phyloP scores from a whole-genome alignment of 2,329 filamentous ascomycete species.

The Fusarium bactridioides region DNA sequence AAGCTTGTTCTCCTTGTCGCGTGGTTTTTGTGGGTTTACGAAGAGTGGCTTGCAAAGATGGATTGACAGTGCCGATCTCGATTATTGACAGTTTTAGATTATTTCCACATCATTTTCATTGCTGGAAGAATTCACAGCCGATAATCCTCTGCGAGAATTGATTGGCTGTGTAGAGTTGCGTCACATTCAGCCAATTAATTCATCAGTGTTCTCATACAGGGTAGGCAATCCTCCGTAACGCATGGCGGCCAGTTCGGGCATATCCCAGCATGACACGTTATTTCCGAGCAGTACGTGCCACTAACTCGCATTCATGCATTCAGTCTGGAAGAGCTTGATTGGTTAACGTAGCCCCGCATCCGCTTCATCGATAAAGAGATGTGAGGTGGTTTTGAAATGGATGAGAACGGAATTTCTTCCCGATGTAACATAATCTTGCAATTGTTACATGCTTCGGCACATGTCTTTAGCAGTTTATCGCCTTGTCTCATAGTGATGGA shows the following conservation, averaged over 20 bases:
- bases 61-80: neutral
- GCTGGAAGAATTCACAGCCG: fast-evolving
- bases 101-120: fast-evolving
- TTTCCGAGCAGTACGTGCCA: neutral
- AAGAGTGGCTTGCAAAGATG: neutral
- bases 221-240: neutral
- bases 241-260: too few species aligned
- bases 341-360: neutral
- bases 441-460: neutral
- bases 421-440: neutral
- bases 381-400: neutral
- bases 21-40: neutral
- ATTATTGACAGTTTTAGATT: fast-evolving
- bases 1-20: neutral
- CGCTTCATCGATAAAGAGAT: neutral
- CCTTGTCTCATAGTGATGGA: too few species aligned
- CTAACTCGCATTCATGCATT: neutral
- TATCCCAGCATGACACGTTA: neutral
- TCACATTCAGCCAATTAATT: too few species aligned
- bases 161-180: fast-evolving
- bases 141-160: fast-evolving
- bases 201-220: neutral
- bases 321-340: neutral
- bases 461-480: too few species aligned
- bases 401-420: neutral